These are phyloP conservation scores for Umbelopsis vinacea DNA, from an alignment of 192 early-diverging fungal genomes.

Conservation along the genomic window DNA sequence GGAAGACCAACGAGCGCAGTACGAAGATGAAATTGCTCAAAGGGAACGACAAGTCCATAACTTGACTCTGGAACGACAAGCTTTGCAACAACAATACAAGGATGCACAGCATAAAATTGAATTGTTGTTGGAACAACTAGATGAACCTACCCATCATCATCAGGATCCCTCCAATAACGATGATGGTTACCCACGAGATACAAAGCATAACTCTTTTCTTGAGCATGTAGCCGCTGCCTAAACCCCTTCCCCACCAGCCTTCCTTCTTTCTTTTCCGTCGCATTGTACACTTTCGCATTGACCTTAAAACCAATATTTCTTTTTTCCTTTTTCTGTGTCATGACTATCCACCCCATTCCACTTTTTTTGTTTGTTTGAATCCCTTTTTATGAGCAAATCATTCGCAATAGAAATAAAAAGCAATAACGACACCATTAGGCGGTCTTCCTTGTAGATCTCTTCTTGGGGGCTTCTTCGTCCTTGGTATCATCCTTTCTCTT, in stretches of 20 bases:
- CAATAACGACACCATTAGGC: no score
- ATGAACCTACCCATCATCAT: not conserved
- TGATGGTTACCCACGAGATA: not conserved
- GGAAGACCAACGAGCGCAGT: not conserved
- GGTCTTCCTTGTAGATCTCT: not conserved
- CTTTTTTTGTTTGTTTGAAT: not conserved
- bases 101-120: slow-evolving; percentile 25
- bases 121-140: slow-evolving; percentile 20
- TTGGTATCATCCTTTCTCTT: not conserved
- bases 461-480: not conserved
- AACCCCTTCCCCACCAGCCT: no score
- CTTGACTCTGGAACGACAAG: not conserved
- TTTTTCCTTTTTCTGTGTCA: not conserved
- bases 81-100: slow-evolving; percentile 17
- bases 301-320: not conserved
- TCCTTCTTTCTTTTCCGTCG: no score
- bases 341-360: not conserved
- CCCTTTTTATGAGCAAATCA: no score
- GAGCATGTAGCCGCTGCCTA: slow-evolving; percentile 10
- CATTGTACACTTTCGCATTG: not conserved
- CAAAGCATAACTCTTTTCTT: not conserved
- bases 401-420: no score
- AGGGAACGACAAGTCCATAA: not conserved
- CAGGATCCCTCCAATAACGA: not conserved
- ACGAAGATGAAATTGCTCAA: slow-evolving; percentile 10